Conservation (phyloP, 2,329 filamentous ascomycete species). For the Cordyceps militaris region DNA sequence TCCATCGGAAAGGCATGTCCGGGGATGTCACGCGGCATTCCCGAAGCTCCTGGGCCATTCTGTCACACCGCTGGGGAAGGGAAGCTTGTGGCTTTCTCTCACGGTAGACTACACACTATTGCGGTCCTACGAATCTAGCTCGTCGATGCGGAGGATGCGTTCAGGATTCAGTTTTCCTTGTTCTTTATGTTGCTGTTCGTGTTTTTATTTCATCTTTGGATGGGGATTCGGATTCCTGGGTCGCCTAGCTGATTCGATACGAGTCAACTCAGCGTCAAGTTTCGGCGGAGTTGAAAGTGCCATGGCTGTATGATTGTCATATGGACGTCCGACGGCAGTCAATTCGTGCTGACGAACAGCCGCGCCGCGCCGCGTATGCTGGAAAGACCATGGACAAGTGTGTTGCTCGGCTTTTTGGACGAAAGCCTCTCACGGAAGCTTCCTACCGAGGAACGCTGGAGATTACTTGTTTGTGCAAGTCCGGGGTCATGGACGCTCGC, state of each 20-base stretch:
- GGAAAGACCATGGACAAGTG: neutral
- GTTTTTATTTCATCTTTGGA: conserved; percentile 18
- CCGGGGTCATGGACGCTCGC: no score
- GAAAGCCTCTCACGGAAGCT: neutral
- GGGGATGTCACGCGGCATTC: conserved; percentile 2
- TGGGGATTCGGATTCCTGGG: conserved; percentile 18
- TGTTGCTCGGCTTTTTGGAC: neutral
- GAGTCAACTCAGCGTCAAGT: neutral
- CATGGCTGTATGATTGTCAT: neutral
- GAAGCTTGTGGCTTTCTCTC: neutral
- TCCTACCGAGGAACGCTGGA: neutral
- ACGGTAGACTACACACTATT: conserved; percentile 5
- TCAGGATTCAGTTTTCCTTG: conserved; percentile 9
- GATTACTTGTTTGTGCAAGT: no score
- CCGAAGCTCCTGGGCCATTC: conserved; percentile 6
- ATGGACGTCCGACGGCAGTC: neutral
- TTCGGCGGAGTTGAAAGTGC: neutral
- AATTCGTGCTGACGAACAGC: neutral
- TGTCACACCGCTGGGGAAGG: neutral
- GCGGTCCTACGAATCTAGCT: neutral
- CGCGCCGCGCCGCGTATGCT: neutral
- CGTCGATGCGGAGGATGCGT: conserved; percentile 7
- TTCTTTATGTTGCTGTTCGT: conserved; percentile 24
- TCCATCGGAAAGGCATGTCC: conserved; percentile 13
- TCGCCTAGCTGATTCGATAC: neutral